Base-by-base conservation (phyloP, 106 monocot species). In the Acorus gramineus region DNA sequence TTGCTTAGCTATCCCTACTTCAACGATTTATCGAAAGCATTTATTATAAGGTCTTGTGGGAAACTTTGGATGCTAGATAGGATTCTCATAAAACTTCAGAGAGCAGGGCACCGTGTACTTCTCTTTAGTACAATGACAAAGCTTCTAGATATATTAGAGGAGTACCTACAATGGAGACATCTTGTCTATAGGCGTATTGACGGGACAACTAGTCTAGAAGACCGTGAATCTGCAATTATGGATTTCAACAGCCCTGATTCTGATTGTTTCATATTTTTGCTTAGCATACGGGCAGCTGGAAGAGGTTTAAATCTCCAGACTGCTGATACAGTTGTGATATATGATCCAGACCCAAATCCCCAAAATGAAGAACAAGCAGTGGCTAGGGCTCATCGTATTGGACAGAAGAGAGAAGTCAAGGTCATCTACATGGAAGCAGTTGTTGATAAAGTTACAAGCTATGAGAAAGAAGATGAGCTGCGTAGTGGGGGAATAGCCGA, bases 41-140 rank as follows among this genome's bases (percentile, higher is more conserved):
- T 87, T 48, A 54, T 96, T 64, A 74, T 96, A 4, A 84, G 80
- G 61, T 96, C 91, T 70, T 96, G 96, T 69, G 96, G 96, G 53
- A 96, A 96, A 61, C 79, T 96, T 50, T 96, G 96, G 96, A 72
- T 91, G 49, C 87, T 96, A 66, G 96, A 96, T 78, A 80, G 96
- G 56, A 85, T 96, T 81, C 85, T 96, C 42, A 78, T 96, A 71
- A 96, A 96, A 73, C 90, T 96, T 59, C 91, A 96, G 51, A 87
- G 69, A 81, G 64, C 96, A 52, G 96, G 96, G 8, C 96, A 96
- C 50, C 90, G 87, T 68, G 96, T 96, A 61, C 91, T 96, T 56
- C 85, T 96, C 11, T 96, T 96, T 57, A 96, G 96, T 62, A 96
- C 96, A 51, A 96, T 96, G 96, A 96, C 96, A 48, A 96, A 85